Evolutionary conservation across 495 filamentous ascomycete species (phyloP), one percentile per base, ranked within the genome.

Genomic region (Podospora bellae-mahoneyi): DNA sequence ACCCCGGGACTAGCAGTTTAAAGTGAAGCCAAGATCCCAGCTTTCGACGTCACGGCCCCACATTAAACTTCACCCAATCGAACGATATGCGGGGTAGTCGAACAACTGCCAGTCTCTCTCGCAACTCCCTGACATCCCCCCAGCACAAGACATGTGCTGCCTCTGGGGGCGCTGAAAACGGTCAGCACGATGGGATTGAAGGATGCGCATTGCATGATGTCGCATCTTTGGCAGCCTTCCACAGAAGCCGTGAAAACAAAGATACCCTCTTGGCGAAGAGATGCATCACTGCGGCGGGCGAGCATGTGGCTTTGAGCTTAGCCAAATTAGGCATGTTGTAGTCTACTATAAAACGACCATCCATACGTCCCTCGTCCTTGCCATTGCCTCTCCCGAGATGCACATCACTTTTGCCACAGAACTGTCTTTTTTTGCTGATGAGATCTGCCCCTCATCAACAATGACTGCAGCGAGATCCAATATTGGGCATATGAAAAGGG

Each of bases 31-130:
- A 48, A 48, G 39, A 48, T 48, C 39, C 39, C 9, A 27, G 32
- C 34, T 60, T 60, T 67, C 73, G 71, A 75, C 73, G 73, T 75
- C 73, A 75, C 64, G 64, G 71, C 56, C 30, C 71, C 73, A 70
- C 73, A 62, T 30, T n/a, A 60, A 48, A 16, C 53, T 55, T 61
- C 62, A 20, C 34, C 58, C 55, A 66, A 69, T 71, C 61, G 61
- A 68, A 66, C 60, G 58, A 66, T 70, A 69, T 73, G 73, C 73
- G 73, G 73, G 73, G 73, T 75, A 75, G 64, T 32, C 39, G 39
- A 48, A 16, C 39, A 48, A 48, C 39, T 48, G 39, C 39, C 39
- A 2, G 39, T 48, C 39, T 53, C 15, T 28, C 2, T 27, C 19
- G 18, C 19, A 20, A 66, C 13, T 56, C 39, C 13, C 15, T 16